Evolutionary conservation across 108 stramenopile genomes (phyloP), one percentile per base, ranked within the genome.

Genomic region (Pelagomonas calceolata): DNA sequence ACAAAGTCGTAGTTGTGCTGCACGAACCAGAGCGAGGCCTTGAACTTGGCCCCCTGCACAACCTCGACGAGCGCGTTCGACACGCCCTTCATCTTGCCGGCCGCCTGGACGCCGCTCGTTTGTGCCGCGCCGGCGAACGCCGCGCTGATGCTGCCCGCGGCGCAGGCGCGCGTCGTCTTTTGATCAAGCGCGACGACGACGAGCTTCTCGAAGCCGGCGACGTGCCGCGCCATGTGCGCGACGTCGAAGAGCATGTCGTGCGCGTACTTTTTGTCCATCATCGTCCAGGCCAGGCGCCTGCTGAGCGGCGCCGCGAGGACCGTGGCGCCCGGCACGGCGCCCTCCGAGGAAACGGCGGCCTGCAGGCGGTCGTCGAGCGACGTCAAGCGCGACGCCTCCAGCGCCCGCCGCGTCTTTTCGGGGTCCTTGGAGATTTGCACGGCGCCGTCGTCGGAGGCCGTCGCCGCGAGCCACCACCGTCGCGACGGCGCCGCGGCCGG

Each of bases 191-290:
- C 51, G 51, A 60, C 51, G 51, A 83, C 80, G 71, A 78, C 67
- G 33, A 66, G 4, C 7, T 30, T 31, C 1, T 66, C 29, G 73
- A 83, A 83, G 15, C 80, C 80, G 0, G 76, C 80, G 18, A 72
- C 67, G 4, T 83, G 73, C 30, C 69, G 33, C 34, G 66, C 79
- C 82, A 83, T 83, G 67, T 80, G 63, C 18, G 67, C 78, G 18
- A 81, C 72, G 35, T 83, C 82, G 43, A 81, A 78, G 10, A 83
- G 35, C 82, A 83, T 83, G 68, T 78, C 77, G 9, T 46, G 21
- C 7, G 77, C 73, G 63, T 83, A 83, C 45, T 63, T 76, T 37
- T 78, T 67, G 73, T 83, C 82, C 35, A 67, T 70, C 33, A 83
- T 81, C 30, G 82, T 78, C 65, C 76, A 83, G 26, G 79, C 79